Evolutionary conservation across 179 eudicot genomes (phyloP).

Genomic region (Vitellaria paradoxa): DNA sequence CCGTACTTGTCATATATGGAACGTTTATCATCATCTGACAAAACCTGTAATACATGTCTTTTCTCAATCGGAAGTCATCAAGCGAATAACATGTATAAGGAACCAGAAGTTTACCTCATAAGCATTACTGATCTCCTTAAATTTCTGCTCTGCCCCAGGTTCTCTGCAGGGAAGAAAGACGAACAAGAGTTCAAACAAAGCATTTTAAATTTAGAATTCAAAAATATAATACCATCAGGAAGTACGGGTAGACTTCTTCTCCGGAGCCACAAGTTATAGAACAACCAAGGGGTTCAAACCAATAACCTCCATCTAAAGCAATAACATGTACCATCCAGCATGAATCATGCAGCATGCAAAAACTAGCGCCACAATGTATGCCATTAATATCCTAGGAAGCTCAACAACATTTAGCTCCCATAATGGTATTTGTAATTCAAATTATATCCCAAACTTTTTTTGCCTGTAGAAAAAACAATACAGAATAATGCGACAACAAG

Average conservation of each 20-base stretch:
- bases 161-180: conserved; percentile 48
- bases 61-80: background rate
- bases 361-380: too few species aligned
- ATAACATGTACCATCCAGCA: background rate
- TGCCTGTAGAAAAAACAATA: background rate
- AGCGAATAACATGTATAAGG: background rate
- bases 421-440: background rate
- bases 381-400: too few species aligned
- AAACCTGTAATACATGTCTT: conserved; percentile 45
- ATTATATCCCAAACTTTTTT: background rate
- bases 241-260: background rate
- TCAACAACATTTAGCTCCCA: too few species aligned
- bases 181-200: conserved; percentile 11
- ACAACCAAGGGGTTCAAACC: background rate
- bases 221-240: background rate
- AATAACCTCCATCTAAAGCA: background rate
- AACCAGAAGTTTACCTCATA: conserved; percentile 66
- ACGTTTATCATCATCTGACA: conserved; percentile 96
- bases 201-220: background rate
- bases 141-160: conserved; percentile 86
- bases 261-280: background rate
- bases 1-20: conserved; percentile 91
- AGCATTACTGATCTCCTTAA: conserved; percentile 93
- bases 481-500: background rate
- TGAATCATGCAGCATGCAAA: too few species aligned